Percentiles rank a stretch among this genome's conserved stretches.
phyloP scores from a whole-genome alignment of 2,329 filamentous ascomycete genomes.

The Pseudophaeomoniella oleicola region DNA sequence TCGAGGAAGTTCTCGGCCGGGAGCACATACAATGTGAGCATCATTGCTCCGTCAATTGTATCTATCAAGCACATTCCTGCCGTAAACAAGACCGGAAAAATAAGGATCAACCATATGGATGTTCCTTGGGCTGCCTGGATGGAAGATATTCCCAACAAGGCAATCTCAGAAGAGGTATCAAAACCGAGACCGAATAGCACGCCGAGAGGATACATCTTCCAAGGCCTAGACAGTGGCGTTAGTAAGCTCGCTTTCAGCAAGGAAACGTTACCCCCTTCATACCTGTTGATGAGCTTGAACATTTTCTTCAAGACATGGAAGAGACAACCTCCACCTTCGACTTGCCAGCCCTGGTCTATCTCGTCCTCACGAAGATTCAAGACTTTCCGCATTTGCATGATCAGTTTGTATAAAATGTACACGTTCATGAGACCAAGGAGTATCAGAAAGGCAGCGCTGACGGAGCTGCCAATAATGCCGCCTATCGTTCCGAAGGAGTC shows the following conservation, averaged over 20 bases:
- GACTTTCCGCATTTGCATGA: conserved; percentile 51
- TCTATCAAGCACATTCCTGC: conserved; percentile 92
- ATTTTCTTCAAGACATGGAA: conserved; percentile 56
- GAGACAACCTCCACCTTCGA: conserved; percentile 66
- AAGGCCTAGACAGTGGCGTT: background rate
- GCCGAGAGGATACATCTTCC: conserved; percentile 49
- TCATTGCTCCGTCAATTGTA: conserved; percentile 81
- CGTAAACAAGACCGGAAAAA: conserved; percentile 88
- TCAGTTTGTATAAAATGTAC: conserved; percentile 68
- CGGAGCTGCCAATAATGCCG: conserved; percentile 75
- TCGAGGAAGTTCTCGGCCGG: conserved; percentile 16
- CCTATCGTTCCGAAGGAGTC: conserved; percentile 67
- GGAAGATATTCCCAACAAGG: conserved; percentile 76
- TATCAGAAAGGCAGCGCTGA: conserved; percentile 71
- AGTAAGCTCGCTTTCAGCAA: background rate
- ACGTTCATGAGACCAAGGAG: conserved; percentile 70
- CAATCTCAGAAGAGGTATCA: conserved; percentile 89
- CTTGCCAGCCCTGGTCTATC: conserved; percentile 41
- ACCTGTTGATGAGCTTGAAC: conserved; percentile 52
- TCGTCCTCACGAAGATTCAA: conserved; percentile 34
- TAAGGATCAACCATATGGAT: conserved; percentile 82
- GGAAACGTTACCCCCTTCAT: conserved; percentile 16
- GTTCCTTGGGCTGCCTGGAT: conserved; percentile 77
- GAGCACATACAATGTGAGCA: conserved; percentile 81
- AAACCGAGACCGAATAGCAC: conserved; percentile 86